Conservation (phyloP, 139 green algal species). For the Tetradesmus obliquus region DNA sequence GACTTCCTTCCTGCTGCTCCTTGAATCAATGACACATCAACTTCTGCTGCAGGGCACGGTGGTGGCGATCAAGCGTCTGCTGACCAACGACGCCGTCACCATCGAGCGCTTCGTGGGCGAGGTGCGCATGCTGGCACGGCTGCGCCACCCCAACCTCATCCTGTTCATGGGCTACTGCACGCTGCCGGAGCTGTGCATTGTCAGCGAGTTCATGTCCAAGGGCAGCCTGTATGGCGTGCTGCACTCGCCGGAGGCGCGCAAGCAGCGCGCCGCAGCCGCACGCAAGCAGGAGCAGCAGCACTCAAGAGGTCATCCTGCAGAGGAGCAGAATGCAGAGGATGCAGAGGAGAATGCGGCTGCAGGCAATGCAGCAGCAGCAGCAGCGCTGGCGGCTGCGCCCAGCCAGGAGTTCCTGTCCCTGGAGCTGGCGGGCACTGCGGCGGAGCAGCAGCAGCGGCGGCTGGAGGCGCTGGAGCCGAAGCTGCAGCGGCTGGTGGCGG, state of each 20-base stretch:
- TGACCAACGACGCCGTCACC: slow-evolving; percentile 58
- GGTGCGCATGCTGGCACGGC: slow-evolving; percentile 59
- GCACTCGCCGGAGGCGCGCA: slow-evolving; percentile 28
- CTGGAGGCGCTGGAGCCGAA: slow-evolving; percentile 49
- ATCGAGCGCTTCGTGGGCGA: slow-evolving; percentile 63
- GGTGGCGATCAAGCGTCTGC: slow-evolving; percentile 77
- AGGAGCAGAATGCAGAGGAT: not conserved
- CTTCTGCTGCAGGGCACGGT: slow-evolving; percentile 61
- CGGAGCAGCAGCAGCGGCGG: slow-evolving; percentile 18
- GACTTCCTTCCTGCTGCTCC: too few relatives aligned
- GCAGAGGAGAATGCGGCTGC: slow-evolving; percentile 1
- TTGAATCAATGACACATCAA: too few relatives aligned
- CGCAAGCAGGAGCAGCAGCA: slow-evolving; percentile 1
- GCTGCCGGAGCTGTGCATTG: slow-evolving; percentile 40
- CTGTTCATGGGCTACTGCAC: slow-evolving; percentile 76
- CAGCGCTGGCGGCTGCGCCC: not conserved
- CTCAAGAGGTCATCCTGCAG: not conserved
- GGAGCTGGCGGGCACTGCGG: not conserved
- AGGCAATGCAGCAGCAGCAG: slow-evolving; percentile 38
- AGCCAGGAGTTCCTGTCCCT: not conserved
- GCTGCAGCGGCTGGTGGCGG: slow-evolving; percentile 60
- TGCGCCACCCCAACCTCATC: slow-evolving; percentile 76
- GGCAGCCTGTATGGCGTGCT: slow-evolving; percentile 38
- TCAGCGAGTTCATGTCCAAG: slow-evolving; percentile 38
- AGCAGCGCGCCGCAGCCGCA: slow-evolving; percentile 39